Evolutionary conservation across 257 asterid genomes (phyloP).

Genomic region (Solanum piurae): DNA sequence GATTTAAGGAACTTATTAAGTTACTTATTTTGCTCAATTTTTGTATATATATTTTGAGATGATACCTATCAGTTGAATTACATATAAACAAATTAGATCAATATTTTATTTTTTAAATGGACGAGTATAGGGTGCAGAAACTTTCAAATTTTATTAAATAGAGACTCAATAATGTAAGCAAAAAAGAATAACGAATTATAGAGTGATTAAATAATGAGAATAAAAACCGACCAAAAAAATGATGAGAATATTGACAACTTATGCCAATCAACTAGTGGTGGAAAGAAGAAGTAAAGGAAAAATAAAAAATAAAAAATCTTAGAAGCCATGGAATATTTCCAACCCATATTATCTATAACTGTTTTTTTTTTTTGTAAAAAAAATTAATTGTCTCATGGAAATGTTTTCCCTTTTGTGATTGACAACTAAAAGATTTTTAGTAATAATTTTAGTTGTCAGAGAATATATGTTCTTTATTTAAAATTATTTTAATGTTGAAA

Average conservation of each 20-base stretch:
- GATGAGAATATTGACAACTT: not conserved
- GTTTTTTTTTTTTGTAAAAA: not conserved
- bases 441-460: not conserved
- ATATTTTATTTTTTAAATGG: not conserved
- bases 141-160: not conserved
- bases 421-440: not conserved
- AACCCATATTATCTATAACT: not conserved
- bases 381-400: not conserved
- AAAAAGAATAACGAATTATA: not conserved
- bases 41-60: no score
- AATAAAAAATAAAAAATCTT: not conserved
- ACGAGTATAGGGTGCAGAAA: not conserved
- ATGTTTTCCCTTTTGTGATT: not conserved
- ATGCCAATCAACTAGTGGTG: not conserved
- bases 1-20: no score
- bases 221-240: not conserved
- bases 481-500: not conserved
- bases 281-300: not conserved
- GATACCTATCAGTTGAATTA: not conserved
- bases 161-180: not conserved
- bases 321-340: not conserved
- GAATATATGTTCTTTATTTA: not conserved
- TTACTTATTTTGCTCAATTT: no score
- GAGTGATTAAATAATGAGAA: not conserved
- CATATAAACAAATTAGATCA: not conserved